Base-by-base conservation (phyloP, 2,329 filamentous ascomycete genomes). In the Pseudocercospora macadamiae region DNA sequence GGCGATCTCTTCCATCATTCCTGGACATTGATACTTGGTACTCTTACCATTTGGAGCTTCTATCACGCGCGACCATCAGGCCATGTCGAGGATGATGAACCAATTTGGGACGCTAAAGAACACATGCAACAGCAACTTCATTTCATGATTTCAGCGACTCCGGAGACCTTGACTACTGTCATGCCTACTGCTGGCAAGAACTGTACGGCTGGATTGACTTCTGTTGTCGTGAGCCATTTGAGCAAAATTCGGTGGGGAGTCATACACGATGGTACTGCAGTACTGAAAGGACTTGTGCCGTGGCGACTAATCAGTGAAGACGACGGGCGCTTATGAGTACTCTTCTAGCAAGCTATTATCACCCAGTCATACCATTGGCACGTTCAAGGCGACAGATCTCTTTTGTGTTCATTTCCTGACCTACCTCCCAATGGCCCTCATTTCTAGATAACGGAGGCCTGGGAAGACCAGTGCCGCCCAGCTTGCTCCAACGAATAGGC, bases 1-100 rank as follows among this genome's bases (percentile, higher is more conserved):
- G 79, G 79, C 39, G 80, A 82, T 42, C 72, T 83, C 0, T 86
- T 86, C 66, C 84, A 87, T 65, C 83, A 86, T 16, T 82, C 84
- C 0, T 87, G 85, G 85, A 84, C 82, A 61, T 67, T 87, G 10
- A 87, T 86, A 64, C 73, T 88, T 1, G 82, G 82, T 0, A 85
- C 84, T 0, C 65, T 87, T 37, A 82, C 82, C 0, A 79, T 81
- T 28, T 87, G 84, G 84, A 79, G 80, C 0, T 84, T 83, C 54
- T 82, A 85, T 65, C 80, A 82, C 51, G 73, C 74, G 19, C 65
- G 63, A 19, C 57, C 64, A 23, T 34, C 26, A n/a, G 55, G 18
- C 45, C 59, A 42, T 58, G 30, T n/a, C 51, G 60, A 61, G 2
- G 64, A 66, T 2, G 70, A 74, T 6, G 75, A 76, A 8, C 75